These are phyloP conservation scores for Rauvolfia tetraphylla DNA, from an alignment of 257 asterid genomes.

Conservation along the genomic window DNA sequence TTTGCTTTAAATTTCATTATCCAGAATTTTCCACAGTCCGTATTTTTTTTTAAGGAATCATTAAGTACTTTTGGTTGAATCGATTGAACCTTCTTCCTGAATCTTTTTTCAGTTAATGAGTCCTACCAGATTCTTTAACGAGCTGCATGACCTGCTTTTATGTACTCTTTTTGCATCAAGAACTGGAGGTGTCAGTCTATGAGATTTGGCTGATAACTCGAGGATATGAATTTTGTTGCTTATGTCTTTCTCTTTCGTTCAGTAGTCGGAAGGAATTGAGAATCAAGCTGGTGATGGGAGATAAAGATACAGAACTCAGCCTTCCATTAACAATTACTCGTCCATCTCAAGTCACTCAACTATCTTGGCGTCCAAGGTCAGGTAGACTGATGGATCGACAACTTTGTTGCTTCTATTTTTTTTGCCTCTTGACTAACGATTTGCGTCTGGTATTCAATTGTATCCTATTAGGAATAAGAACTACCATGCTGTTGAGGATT, in stretches of 20 bases:
- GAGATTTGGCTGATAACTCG: neutral
- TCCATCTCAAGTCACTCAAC: constrained; percentile 61
- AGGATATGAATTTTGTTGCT: neutral
- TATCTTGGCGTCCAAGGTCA: constrained; percentile 97
- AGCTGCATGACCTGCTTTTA: neutral
- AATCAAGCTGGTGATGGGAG: constrained; percentile 40
- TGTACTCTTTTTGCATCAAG: neutral
- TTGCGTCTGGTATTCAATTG: neutral
- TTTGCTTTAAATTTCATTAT: neutral
- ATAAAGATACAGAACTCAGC: constrained; percentile 23
- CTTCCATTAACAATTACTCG: constrained; percentile 31
- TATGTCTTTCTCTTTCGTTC: constrained; percentile 16
- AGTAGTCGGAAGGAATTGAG: constrained; percentile 52
- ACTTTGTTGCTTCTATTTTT: constrained; percentile 15
- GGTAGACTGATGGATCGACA: constrained; percentile 43
- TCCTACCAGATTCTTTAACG: no score
- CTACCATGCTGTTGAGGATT: neutral
- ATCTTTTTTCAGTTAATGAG: neutral
- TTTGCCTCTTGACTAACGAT: constrained; percentile 15
- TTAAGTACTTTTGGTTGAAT: no score
- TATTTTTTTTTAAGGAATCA: no score
- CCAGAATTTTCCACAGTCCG: neutral
- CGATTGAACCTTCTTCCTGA: no score
- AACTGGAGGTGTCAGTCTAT: neutral
- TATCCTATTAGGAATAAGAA: neutral